Conservation (phyloP, 108 stramenopile genomes). For the Bacterosira constricta region DNA sequence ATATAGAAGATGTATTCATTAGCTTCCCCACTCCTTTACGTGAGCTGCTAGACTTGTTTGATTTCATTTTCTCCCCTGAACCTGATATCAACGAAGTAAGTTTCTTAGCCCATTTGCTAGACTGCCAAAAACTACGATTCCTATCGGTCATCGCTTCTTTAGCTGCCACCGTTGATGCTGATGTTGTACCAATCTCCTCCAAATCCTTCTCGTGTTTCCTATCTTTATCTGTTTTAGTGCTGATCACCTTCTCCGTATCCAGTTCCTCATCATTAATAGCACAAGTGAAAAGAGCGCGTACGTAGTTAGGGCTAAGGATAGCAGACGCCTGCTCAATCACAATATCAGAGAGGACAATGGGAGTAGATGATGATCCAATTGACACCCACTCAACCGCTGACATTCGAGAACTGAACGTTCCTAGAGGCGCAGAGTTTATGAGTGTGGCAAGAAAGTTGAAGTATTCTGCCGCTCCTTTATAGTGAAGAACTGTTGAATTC, state of each 20-base stretch:
- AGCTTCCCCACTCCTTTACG: constrained; percentile 42
- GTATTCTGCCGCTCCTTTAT: constrained; percentile 53
- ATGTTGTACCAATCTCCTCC: constrained; percentile 47
- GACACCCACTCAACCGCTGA: constrained; percentile 82
- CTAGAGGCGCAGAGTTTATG: constrained; percentile 71
- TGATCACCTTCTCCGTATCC: constrained; percentile 51
- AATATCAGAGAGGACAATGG: constrained; percentile 70
- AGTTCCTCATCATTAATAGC: constrained; percentile 60
- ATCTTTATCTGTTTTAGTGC: constrained; percentile 76
- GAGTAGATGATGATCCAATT: constrained; percentile 69
- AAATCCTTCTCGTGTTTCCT: constrained; percentile 75
- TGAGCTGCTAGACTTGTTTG: constrained; percentile 19
- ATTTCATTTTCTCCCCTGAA: constrained; percentile 20
- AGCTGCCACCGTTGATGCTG: constrained; percentile 68
- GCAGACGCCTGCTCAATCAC: constrained; percentile 76
- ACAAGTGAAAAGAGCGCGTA: constrained; percentile 64
- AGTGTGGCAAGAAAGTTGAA: constrained; percentile 70
- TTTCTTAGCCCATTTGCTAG: constrained; percentile 79
- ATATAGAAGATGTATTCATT: constrained; percentile 68
- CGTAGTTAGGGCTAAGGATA: constrained; percentile 64
- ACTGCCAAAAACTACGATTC: constrained; percentile 75
- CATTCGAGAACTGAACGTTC: constrained; percentile 68
- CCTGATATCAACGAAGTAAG: constrained; percentile 42
- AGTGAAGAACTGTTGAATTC: constrained; percentile 43
- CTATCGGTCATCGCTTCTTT: constrained; percentile 83